Evolutionary conservation across 305 asterid species (phyloP).

Genomic region (Fraxinus nigra): DNA sequence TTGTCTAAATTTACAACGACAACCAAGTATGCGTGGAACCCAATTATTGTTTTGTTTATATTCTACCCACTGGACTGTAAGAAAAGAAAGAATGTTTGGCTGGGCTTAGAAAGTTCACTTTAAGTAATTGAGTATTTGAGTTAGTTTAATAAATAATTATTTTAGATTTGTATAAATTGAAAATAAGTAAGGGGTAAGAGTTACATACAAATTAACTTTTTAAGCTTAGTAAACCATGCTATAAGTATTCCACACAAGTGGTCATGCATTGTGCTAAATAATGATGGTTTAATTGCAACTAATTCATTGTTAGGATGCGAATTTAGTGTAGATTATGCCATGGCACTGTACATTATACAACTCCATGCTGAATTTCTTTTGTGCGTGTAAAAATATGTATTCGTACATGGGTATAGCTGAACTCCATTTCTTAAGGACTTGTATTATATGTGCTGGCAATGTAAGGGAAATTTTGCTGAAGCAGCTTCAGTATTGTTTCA

Average conservation of each 20-base stretch:
- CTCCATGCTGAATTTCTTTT: neutral
- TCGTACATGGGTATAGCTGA: neutral
- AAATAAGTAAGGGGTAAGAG: neutral
- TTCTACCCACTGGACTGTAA: neutral
- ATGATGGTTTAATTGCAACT: neutral
- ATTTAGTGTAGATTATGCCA: neutral
- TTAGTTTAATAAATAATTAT: neutral
- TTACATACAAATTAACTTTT: neutral
- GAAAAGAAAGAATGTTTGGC: neutral
- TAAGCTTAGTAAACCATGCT: neutral
- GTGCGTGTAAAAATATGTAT: neutral
- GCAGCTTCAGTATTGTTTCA: neutral
- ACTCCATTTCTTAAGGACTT: neutral
- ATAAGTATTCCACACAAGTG: neutral
- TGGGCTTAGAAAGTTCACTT: neutral
- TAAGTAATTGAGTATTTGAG: neutral
- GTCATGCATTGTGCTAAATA: neutral
- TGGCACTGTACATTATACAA: neutral
- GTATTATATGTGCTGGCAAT: neutral
- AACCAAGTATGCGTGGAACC: neutral
- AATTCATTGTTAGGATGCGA: neutral
- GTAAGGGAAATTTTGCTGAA: neutral
- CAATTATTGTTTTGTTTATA: neutral
- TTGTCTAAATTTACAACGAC: neutral
- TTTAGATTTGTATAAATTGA: neutral